Evolutionary conservation across 1,139 yeast genomes (phyloP).

Genomic region (Candida pseudoviswanathii): DNA sequence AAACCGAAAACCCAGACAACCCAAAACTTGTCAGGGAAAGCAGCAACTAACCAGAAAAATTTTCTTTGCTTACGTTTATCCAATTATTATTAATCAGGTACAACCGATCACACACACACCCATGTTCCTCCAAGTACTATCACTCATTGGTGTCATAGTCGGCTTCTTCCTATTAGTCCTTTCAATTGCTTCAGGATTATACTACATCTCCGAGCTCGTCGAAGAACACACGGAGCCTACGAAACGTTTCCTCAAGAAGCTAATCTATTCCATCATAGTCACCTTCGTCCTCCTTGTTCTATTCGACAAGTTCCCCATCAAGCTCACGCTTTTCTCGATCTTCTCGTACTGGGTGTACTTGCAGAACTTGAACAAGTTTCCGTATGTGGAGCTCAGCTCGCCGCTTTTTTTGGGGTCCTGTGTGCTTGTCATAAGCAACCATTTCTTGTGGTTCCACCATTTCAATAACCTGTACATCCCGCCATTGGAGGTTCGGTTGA

Average conservation of each 20-base stretch:
- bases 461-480: conserved; percentile 72
- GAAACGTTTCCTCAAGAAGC: conserved; percentile 60
- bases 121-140: conserved; percentile 46
- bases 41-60: neutral
- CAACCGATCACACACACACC: neutral
- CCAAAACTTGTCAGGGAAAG: too few species aligned
- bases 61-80: neutral
- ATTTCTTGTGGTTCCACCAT: conserved; percentile 86
- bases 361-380: conserved; percentile 78
- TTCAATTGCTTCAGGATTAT: conserved; percentile 80
- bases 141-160: conserved; percentile 68
- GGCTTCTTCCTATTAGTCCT: conserved; percentile 72
- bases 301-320: conserved; percentile 79
- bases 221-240: conserved; percentile 93
- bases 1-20: too few species aligned
- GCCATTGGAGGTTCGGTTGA: conserved; percentile 55
- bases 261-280: conserved; percentile 61
- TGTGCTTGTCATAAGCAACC: conserved; percentile 73
- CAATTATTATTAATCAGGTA: neutral
- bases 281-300: conserved; percentile 58
- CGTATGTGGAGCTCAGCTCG: conserved; percentile 74
- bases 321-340: conserved; percentile 64
- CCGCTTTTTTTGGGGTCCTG: conserved; percentile 74
- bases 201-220: conserved; percentile 86
- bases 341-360: conserved; percentile 71